Evolutionary conservation across 108 stramenopile genomes (phyloP), one percentile per base, ranked within the genome.

Genomic region (Licmophora abbreviata): DNA sequence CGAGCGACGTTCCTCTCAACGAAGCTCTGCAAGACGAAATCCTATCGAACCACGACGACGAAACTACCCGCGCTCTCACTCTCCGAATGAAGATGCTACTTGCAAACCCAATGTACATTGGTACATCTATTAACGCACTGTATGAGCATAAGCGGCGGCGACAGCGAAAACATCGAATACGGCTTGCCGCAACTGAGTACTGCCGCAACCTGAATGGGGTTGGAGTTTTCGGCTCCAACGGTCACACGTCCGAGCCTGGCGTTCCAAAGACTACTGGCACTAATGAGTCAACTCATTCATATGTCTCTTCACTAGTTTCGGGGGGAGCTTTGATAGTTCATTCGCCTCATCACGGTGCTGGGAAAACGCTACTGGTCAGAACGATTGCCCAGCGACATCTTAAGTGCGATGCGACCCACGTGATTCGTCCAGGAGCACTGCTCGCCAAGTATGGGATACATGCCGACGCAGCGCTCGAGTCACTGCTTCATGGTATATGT

Each of bases 381-480:
- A 59, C 71, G n/a, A 61, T 83, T 56, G 82, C 84, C 12, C 60
- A 52, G 18, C 30, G 71, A 59, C 17, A 45, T 10, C 26, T 81
- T 25, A 57, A 74, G 6, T 90, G 77, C 37, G 37, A 63, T 31
- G 29, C 42, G 33, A 72, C 86, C 9, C 80, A 90, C 61, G 45
- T 81, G 6, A 54, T 90, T 27, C 67, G 59, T 1, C 60, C 68
- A 18, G 76, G 73, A 8, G 44, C 77, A 8, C 57, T 90, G 20
- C 37, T 90, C 33, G 79, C 84, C 35, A 81, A 83, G 36, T 85
- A 84, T 48, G 82, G 88, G 0, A 58, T 69, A 22, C 66, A 63
- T 36, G 81, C 88, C 4, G 84, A 90, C 75, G 71, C 67, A 31
- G 88, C 84, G 4, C 61, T 86, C 7, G 84, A 83, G 63, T 59